Evolutionary conservation across 441 rosid species (phyloP).

Genomic region (Omphalea diandra): DNA sequence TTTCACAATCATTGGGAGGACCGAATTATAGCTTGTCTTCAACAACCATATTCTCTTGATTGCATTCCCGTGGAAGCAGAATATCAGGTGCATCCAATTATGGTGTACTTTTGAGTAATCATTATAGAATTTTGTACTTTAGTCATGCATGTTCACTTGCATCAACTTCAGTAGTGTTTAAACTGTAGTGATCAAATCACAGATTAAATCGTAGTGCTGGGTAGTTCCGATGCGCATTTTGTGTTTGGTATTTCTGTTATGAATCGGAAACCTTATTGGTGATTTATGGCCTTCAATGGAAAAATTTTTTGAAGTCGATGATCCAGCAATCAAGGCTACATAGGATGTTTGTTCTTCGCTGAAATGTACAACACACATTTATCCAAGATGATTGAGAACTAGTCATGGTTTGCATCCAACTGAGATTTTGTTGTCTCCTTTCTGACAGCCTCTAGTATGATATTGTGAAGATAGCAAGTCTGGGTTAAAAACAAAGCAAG

Average conservation of each 20-base stretch:
- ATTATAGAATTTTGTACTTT: not conserved
- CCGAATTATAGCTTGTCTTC: conserved; percentile 94
- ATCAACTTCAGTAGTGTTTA: conserved; percentile 1
- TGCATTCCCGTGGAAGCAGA: conserved; percentile 99
- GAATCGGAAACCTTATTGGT: not conserved
- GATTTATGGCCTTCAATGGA: not conserved
- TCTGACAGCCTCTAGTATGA: not conserved
- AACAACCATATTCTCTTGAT: conserved; percentile 95
- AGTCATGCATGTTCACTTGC: conserved; percentile 6
- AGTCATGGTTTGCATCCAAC: not conserved
- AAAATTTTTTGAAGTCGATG: not conserved
- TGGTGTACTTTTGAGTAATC: conserved; percentile 5
- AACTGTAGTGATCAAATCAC: not conserved
- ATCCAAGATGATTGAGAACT: not conserved
- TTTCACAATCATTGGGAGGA: conserved; percentile 51
- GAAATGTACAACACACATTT: not conserved
- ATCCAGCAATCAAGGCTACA: not conserved
- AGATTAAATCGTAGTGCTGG: not conserved
- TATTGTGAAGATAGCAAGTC: no score
- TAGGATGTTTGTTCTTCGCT: not conserved
- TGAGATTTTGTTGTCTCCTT: not conserved
- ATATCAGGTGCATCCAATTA: conserved; percentile 59
- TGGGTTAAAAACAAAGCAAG: no score
- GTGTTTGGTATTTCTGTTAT: not conserved
- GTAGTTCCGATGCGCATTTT: not conserved